Percentiles rank a stretch among this genome's conserved stretches.
These are phyloP conservation scores for Suillus bovinus DNA, from an alignment of 768 basidiomycete genomes.

Conservation along the genomic window DNA sequence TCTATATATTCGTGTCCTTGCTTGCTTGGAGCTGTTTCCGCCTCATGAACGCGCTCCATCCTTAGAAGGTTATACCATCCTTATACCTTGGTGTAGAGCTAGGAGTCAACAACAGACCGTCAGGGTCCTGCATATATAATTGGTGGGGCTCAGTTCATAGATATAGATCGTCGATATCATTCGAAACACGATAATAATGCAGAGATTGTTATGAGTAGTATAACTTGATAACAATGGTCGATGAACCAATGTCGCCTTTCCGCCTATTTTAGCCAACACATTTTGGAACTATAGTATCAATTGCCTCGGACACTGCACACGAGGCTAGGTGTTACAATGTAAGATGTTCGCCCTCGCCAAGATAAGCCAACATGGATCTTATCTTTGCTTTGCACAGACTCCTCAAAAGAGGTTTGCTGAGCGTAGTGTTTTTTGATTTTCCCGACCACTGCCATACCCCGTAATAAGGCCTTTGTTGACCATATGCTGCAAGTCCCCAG, in stretches of 20 bases:
- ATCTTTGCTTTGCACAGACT: neutral
- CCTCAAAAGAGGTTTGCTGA: neutral
- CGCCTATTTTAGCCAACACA: neutral
- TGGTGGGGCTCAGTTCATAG: no score
- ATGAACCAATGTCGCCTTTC: no score
- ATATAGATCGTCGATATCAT: neutral
- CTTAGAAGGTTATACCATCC: slow-evolving; percentile 14
- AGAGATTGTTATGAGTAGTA: neutral
- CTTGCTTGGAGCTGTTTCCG: slow-evolving; percentile 59
- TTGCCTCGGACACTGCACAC: neutral
- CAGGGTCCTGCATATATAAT: neutral
- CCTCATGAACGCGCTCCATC: slow-evolving; percentile 59
- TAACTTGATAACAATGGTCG: no score
- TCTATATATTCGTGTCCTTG: slow-evolving; percentile 55
- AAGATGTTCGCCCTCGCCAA: neutral
- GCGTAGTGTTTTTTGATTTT: slow-evolving; percentile 20
- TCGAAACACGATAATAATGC: neutral
- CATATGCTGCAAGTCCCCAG: slow-evolving; percentile 31
- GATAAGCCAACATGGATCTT: neutral
- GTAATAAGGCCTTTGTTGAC: slow-evolving; percentile 5
- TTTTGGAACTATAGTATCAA: neutral
- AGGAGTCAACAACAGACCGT: neutral
- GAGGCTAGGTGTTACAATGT: neutral
- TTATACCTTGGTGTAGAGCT: neutral
- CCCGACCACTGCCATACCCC: neutral